Base-by-base conservation (phyloP, 2,329 filamentous ascomycete species). In the Lachnellula arida region DNA sequence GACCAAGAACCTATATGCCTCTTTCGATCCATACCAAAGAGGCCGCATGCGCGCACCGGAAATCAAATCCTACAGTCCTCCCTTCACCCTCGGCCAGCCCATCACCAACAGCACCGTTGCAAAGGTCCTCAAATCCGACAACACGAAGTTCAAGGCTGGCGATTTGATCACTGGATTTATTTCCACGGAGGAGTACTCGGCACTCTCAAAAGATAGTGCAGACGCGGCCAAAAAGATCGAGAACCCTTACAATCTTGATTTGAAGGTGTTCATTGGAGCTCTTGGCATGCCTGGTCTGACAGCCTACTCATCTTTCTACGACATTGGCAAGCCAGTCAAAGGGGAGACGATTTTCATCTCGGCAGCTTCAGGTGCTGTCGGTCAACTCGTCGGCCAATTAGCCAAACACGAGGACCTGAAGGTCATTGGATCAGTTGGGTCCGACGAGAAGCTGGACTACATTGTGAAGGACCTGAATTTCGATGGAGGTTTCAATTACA, bases 1-100 rank as follows among this genome's bases (percentile, higher is more conserved):
- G 34, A 74, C 87, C 61, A 82, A 90, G 74, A 81, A 87, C 64
- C 80, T 87, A 67, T 90, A 88, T 71, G 78, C 84, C 63, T 92
- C 88, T 39, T 87, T 87, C 74, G 90, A 95, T 72, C 90, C 90
- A 2, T 95, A 94, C 76, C 82, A 89, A 77, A 87, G 91, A 55
- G 88, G 87, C 58, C 82, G 83, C 63, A 92, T 96, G 88, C 85
- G 89, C 48, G 73, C 78, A 48, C 68, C 87, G 6, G 71, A 76
- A 37, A 66, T 74, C 68, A 83, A 87, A 74, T 91, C 88, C 9
- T 94, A 91, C 76, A 70, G 77, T 22, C 76, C 85, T 1, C 72
- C 86, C 2, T 90, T 85, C 67, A 69, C 77, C 15, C 71, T 89
- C 47, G 78, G 79, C 69, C 73, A 81, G 64, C 82, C 89, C 60